Evolutionary conservation across 2,329 filamentous ascomycete genomes (phyloP), one percentile per base, ranked within the genome.

Genomic region (Reticulascus tulasneorum): DNA sequence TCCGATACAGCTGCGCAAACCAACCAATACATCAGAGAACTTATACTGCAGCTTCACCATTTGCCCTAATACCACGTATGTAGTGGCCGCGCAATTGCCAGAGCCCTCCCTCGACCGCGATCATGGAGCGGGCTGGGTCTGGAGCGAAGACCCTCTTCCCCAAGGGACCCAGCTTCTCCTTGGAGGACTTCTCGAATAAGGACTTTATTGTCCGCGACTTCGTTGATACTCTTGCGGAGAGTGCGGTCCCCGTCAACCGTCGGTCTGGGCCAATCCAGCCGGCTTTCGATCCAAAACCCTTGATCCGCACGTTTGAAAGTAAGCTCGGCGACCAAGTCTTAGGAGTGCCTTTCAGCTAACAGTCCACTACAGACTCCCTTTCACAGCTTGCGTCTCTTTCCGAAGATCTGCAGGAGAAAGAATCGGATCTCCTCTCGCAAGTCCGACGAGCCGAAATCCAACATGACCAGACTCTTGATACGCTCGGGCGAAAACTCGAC

Each of bases 121-220:
- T 47, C 52, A 67, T 67, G 64, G 64, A 67, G 49, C 60, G 64
- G 49, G 56, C 64, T 47, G 60, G 56, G 51, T 60, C 59, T 44
- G 71, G 70, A 42, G 73, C 77, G 50, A 75, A 81, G 64, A 73
- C 80, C 48, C 73, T 90, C 55, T 91, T 86, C 57, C 83, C 84
- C 38, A 80, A 79, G 60, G 86, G 83, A 24, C 86, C 87, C 42
- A 84, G 75, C 59, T 96, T 96, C 67, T 87, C 81, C 9, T 73
- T 97, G 43, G 87, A 95, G 28, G 89, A 90, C 65, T 88, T 90
- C 63, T 86, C 86, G 38, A 86, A 74, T 58, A 86, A 86, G 53
- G 93, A 97, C 65, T 98, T 97, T 56, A 96, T 97, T 46, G 91
- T 97, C 48, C 89, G 94, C 55, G 93, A 98, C 66, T 98, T 98